Base-by-base conservation (phyloP, 2,329 filamentous ascomycete species). In the Karstenula rhodostoma region DNA sequence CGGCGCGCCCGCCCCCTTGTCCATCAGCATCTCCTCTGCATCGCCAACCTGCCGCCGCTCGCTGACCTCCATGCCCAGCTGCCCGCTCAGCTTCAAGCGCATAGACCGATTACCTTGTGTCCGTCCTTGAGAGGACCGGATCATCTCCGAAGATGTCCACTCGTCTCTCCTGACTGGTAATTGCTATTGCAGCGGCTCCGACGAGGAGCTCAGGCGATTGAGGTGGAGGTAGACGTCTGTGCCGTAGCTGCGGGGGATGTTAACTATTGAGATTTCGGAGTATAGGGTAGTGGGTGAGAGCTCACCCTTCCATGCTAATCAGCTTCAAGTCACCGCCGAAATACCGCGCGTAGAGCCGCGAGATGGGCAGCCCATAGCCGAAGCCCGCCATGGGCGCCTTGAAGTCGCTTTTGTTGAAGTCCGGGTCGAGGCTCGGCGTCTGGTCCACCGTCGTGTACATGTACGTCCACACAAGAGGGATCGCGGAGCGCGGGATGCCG, bases 371-470 rank as follows among this genome's bases (percentile, higher is more conserved):
- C 17, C 95, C 95, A 73, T 99, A 99, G n/a, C 95, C 95, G 74
- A 98, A 99, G 2, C 95, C 95, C 63, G 95, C 95, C 95, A 99
- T 98, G 1, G 95, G 95, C 13, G 95, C 95, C 80, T 99, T 98
- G 84, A 99, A 99, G 78, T 99, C 95, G 80, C 90, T 97, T 82
- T 98, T 96, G 80, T 99, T 94, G 78, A 98, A 99, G 77, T 98
- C 94, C 0, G 95, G 95, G 75, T 99, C 95, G 64, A 99, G 83
- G 74, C 89, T 96, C 15, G 95, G 95, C 23, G 95, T 98, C 70
- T 94, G 89, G 78, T 98, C 95, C 66, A 99, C 95, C 2, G 95
- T 99, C 37, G 95, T 99, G 79, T 99, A 99, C 95, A 98, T 99
- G 79, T 99, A 99, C 13, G 95, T 99, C 95, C 95, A 99, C n/a